phyloP scores from a whole-genome alignment of 768 basidiomycete genomes.

The Tulasnella sp. region DNA sequence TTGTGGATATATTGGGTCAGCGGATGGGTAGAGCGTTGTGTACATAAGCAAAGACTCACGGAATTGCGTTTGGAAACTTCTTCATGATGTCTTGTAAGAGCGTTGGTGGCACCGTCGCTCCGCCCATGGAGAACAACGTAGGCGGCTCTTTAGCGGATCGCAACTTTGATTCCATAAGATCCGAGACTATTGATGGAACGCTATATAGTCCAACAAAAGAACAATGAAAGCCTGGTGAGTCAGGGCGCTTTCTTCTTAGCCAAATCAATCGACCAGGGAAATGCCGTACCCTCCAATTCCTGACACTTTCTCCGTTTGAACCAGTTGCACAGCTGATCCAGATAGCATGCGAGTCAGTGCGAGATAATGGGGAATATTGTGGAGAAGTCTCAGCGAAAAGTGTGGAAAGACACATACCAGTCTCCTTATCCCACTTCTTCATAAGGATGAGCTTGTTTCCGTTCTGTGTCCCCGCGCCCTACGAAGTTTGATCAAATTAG shows the following conservation, averaged over 20 bases:
- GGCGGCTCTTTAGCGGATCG: constrained; percentile 1
- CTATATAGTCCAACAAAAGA: constrained; percentile 12
- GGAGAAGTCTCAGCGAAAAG: too few species aligned
- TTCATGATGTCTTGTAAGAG: constrained; percentile 15
- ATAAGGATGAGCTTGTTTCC: constrained; percentile 48
- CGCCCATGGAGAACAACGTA: constrained; percentile 24
- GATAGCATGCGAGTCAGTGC: not conserved
- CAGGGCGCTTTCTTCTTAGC: too few species aligned
- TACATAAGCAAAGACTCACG: constrained; percentile 3
- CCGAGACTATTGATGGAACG: constrained; percentile 52
- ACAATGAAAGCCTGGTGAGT: too few species aligned
- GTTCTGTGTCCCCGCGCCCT: constrained; percentile 46
- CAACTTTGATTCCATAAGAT: constrained; percentile 28
- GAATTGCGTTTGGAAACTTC: constrained; percentile 17
- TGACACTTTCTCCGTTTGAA: constrained; percentile 41
- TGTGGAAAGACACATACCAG: constrained; percentile 28
- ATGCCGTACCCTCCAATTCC: constrained; percentile 35
- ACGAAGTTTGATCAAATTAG: constrained; percentile 1
- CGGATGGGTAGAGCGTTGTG: too few species aligned
- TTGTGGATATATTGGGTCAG: not conserved
- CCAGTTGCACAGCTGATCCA: constrained; percentile 29
- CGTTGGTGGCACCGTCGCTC: constrained; percentile 22
- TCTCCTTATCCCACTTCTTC: constrained; percentile 46
- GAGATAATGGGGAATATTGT: not conserved
- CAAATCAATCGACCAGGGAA: not conserved